These are phyloP conservation scores for Immersiella caudata DNA, from an alignment of 495 filamentous ascomycete species.

Conservation along the genomic window DNA sequence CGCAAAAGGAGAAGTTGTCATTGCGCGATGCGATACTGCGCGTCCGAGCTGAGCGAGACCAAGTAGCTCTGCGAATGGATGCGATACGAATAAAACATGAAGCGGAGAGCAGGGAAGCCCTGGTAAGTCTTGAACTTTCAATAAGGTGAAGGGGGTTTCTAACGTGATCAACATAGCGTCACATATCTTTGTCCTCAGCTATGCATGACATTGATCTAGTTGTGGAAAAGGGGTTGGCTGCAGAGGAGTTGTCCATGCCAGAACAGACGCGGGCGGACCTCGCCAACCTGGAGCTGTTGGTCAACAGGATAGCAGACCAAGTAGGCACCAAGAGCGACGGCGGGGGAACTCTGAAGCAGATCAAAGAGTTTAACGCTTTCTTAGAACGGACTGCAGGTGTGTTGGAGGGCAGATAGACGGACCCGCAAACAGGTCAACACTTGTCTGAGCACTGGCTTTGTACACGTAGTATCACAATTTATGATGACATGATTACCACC, in stretches of 20 bases:
- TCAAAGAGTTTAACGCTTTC: slow-evolving; percentile 60
- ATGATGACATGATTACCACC: slow-evolving; percentile 18
- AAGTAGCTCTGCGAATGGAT: slow-evolving; percentile 70
- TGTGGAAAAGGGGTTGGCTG: slow-evolving; percentile 49
- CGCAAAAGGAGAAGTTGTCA: slow-evolving; percentile 66
- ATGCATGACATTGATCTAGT: slow-evolving; percentile 61
- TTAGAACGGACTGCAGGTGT: slow-evolving; percentile 54
- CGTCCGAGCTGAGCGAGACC: slow-evolving; percentile 65
- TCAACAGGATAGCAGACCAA: slow-evolving; percentile 51
- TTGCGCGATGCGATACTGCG: slow-evolving; percentile 65
- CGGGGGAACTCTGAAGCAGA: slow-evolving; percentile 54
- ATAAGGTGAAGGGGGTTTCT: neutral
- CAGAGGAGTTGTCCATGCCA: slow-evolving; percentile 40
- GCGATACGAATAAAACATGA: slow-evolving; percentile 65
- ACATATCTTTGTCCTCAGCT: slow-evolving; percentile 51
- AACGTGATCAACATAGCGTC: slow-evolving; percentile 40
- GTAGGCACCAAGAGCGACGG: slow-evolving; percentile 46
- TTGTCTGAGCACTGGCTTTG: neutral
- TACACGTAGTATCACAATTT: slow-evolving; percentile 2
- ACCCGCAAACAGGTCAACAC: neutral
- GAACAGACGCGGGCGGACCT: slow-evolving; percentile 46
- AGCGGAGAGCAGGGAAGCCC: slow-evolving; percentile 47
- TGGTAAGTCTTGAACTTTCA: slow-evolving; percentile 39
- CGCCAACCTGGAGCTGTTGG: slow-evolving; percentile 51
- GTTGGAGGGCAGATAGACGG: slow-evolving; percentile 45